phyloP scores from a whole-genome alignment of 2,329 filamentous ascomycete genomes.

The Aspergillus quadrilineatus region DNA sequence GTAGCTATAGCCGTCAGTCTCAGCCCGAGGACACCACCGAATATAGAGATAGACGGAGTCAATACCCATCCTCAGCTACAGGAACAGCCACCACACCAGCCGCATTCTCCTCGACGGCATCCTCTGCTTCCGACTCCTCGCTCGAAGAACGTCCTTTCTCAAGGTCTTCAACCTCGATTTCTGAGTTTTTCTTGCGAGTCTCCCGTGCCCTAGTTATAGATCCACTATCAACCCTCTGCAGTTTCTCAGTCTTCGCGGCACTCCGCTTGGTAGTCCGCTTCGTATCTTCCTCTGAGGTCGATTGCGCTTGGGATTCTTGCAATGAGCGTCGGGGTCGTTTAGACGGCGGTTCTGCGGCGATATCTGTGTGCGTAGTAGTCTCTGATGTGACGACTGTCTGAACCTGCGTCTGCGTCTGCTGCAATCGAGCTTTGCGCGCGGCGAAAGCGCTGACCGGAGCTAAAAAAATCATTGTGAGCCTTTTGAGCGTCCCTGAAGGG shows the following conservation, averaged over 20 bases:
- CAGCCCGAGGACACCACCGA: background rate
- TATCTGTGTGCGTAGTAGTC: conserved; percentile 20
- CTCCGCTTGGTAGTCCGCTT: conserved; percentile 24
- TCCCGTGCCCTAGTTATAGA: conserved; percentile 3
- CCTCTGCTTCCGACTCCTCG: conserved; percentile 21
- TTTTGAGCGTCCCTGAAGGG: background rate
- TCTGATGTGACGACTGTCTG: conserved; percentile 23
- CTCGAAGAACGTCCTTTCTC: conserved; percentile 16
- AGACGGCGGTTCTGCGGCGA: conserved; percentile 32
- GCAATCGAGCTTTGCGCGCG: conserved; percentile 43
- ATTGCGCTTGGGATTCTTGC: conserved; percentile 18
- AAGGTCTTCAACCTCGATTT: background rate
- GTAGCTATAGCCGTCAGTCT: conserved; percentile 22
- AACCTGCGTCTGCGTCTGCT: conserved; percentile 31
- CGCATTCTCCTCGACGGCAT: conserved; percentile 19
- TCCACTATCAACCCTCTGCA: conserved; percentile 10
- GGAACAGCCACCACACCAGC: conserved; percentile 26
- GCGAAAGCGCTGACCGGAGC: conserved; percentile 44
- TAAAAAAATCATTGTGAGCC: conserved; percentile 18
- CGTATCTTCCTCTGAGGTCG: conserved; percentile 18
- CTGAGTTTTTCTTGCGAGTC: background rate
- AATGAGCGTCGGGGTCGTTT: conserved; percentile 36
- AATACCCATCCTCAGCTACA: conserved; percentile 29
- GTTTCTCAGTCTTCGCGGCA: conserved; percentile 15
- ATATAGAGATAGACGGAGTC: background rate